Base-by-base conservation (phyloP, 2,329 filamentous ascomycete species). In the Neonectria coccinea region DNA sequence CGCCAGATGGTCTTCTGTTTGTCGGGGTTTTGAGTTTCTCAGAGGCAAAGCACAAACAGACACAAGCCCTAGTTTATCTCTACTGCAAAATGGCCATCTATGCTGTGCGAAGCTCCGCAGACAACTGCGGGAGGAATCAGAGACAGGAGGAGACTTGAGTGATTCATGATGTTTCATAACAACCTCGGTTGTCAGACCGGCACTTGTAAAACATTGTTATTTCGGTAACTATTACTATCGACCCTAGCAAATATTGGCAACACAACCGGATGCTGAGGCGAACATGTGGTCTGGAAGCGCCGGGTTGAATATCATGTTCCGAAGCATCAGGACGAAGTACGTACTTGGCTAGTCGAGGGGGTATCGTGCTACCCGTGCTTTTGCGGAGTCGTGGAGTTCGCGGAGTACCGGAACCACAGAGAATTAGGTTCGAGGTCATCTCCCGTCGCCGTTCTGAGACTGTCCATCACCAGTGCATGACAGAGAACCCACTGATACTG, bases 161-260 rank as follows among this genome's bases (percentile, higher is more conserved):
- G n/a, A 33, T 59, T 59, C 41, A 18, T 58, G n/a, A 25, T 31
- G 55, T 64, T 69, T 56, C 48, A 61, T 48, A 47, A 52, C 52
- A 14, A 27, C 50, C 53, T 67, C 51, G 57, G 66, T 64, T 62
- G 55, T 47, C 42, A 48, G 57, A 57, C 52, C 63, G 65, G 65
- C 62, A 68, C 57, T 68, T 68, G 60, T 50, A 51, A 25, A 56
- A 54, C 54, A 56, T 42, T 20, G 39, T 20, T 42, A 42, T 42
- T 42, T 20, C n/a, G 39, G 39, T 42, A 42, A 20, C 60, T 39
- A 62, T 61, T 33, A 53, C 22, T 20, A 42, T 31, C 25, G 33
- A 48, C 18, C 45, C 42, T 44, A 6, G 55, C 25, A 33, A 69
- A 62, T 66, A 68, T 66, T 63, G 56, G 59, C 48, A 22, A 60